Evolutionary conservation across 2,329 filamentous ascomycete species (phyloP), one percentile per base, ranked within the genome.

Genomic region (Talaromyces verruculosus): DNA sequence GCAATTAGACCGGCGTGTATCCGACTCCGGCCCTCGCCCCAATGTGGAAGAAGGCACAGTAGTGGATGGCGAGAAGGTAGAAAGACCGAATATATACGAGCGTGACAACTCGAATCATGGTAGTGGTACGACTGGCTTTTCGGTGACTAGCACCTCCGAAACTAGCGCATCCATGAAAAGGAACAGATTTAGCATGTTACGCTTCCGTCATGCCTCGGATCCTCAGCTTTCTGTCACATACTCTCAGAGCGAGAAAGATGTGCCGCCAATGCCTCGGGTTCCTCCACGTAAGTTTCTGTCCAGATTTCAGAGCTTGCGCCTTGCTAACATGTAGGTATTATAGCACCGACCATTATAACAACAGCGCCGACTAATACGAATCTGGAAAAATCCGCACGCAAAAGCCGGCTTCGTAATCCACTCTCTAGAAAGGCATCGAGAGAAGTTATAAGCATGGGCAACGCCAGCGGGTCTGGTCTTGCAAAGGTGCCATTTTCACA

Each of bases 131-230:
- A 51, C 25, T 25, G 19, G 53, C 5, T 10, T 58, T 33, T 28
- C 41, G 25, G 47, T 47, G 39, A 15, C 59, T 57, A 57, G 19
- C 17, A 33, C 59, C 7, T 51, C 64, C 30, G 39, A 58, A 28
- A 60, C 33, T 45, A 59, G 41, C 33, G 41, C 55, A 43, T 51
- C 25, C 67, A 70, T 47, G 69, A 75, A 30, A 65, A 74, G 76
- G 53, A 79, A 84, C 70, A 81, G 86, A 65, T 88, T 89, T 76
- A 88, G 84, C 73, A 78, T 96, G 78, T 82, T 97, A 80, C 89
- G 90, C 74, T 93, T 95, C 77, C 91, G 93, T 73, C 93, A 97
- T 85, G 93, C 92, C 68, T 97, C 93, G 8, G 94, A 98, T 80
- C 91, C 93, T 61, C 93, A 97, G 77, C 81, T 98, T 68, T 92